These are phyloP conservation scores for Hyphopichia fennica DNA, from an alignment of 1,139 yeast genomes.

Conservation along the genomic window DNA sequence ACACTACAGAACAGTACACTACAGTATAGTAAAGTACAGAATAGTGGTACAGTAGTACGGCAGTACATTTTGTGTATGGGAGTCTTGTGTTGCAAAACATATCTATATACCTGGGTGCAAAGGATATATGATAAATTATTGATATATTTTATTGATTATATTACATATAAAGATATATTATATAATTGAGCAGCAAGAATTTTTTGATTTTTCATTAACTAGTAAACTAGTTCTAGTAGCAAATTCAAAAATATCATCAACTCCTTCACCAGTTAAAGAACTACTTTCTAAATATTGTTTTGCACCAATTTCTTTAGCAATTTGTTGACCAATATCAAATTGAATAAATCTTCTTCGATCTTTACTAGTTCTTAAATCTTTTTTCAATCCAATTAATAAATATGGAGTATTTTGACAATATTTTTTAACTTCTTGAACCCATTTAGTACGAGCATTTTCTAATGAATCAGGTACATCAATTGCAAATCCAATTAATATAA, in stretches of 20 bases:
- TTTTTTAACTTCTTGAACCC: conserved; percentile 69
- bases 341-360: conserved; percentile 47
- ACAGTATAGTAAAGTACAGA: background rate
- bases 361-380: conserved; percentile 52
- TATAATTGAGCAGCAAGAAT: conserved; percentile 37
- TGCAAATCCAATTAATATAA: conserved; percentile 71
- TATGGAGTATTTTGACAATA: conserved; percentile 70
- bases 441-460: conserved; percentile 65
- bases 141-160: too few species aligned
- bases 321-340: conserved; percentile 53
- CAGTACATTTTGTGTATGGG: too few species aligned
- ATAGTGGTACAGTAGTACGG: too few species aligned
- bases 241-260: conserved; percentile 74
- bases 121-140: too few species aligned
- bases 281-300: conserved; percentile 71
- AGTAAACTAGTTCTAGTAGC: conserved; percentile 71
- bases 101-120: too few species aligned
- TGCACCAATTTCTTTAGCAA: conserved; percentile 69
- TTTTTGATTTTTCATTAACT: conserved; percentile 27
- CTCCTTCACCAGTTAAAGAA: conserved; percentile 79
- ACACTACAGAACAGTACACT: background rate
- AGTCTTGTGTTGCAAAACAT: too few species aligned
- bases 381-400: conserved; percentile 67
- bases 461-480: conserved; percentile 69
- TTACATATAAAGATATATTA: too few species aligned